Evolutionary conservation across 129 eudicot species (phyloP), one percentile per base, ranked within the genome.

Genomic region (Flaveria ramosissima): DNA sequence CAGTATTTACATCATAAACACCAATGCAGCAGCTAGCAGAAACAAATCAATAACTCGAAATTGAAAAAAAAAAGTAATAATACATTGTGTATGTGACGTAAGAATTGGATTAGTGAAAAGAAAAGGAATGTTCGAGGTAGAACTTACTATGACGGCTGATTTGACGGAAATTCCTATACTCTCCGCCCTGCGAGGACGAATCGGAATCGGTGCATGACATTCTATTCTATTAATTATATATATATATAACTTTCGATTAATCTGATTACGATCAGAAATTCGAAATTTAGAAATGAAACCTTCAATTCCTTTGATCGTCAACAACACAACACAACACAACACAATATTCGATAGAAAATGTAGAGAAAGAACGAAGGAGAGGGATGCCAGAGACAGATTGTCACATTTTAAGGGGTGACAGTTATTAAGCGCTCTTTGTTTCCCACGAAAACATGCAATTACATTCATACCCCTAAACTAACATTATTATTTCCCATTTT

Each of bases 101-200:
- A 7, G 16, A 78, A 70, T 13, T 30, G 36, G 9, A 79, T 71
- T 6, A 50, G 15, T 47, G 12, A 53, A 51, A 36, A 32, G 12
- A 53, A 51, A 36, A 32, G 4, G n/a, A 30, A 46, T 68, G 7
- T 9, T 7, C 62, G 68, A 47, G 16, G 53, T 48, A n/a, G 6
- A 76, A 83, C 89, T 79, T 87, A 93, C 98, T 79, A 53, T 84
- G 97, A 39, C 98, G 97, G 85, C 91, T 88, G 73, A 77, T 78
- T 82, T 88, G 95, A 21, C 96, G 91, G 86, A 93, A 90, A 63
- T 79, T 88, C 85, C 84, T 93, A 79, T 90, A 90, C 61, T 93
- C 98, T 39, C 88, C 93, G 56, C 91, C 86, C 10, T 85, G 84
- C 43, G 86, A 77, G 57, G 88, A 82, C n/a, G 84, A 20, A 7